Evolutionary conservation across 1,139 yeast genomes (phyloP), one percentile per base, ranked within the genome.

Genomic region (Debaryomycetaceae sp.): DNA sequence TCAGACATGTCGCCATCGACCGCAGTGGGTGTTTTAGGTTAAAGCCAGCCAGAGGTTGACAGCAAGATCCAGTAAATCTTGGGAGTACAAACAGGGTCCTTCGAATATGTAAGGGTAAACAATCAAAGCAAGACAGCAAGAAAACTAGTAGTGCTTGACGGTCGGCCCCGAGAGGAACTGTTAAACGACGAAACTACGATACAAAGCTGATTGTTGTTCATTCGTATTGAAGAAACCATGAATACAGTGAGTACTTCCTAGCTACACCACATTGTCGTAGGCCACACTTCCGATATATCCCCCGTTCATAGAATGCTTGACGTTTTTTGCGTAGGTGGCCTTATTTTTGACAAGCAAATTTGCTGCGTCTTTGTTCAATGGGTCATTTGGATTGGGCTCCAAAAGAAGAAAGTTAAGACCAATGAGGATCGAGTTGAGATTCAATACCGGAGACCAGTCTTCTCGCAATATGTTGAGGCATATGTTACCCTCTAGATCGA

Each of bases 381-480:
- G 99, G 62, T 93, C 98, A 48, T 83, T 83, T 1, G 96, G 85
- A 61, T 90, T 91, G 11, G 97, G 97, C 57, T 91, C 97, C 49
- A 89, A 70, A 56, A 93, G 89, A 52, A 93, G 73, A 59, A 86
- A 90, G 59, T 90, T 81, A 49, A 93, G 73, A 0, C 99, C 99
- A 42, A 91, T 85, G 52, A 91, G 74, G 22, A 93, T 83, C 5
- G 93, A 76, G 60, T 86, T 89, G 58, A 93, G 70, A 51, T 85
- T 87, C 54, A 93, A 74, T 1, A 90, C 97, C 0, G 99, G 98
- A 33, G 93, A 83, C 99, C 99, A 93, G 63, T 91, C 98, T 63
- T 90, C 97, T 52, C 98, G 72, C 49, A 93, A 71, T 38, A 93
- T 90, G 61, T 93, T 91, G 48, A 93, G 75, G 59, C 99, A 93